Percentiles rank a stretch among this genome's conserved stretches.
Evolutionary conservation across 805 yeast species (phyloP).

Genomic region (Starmera dryadoides): DNA sequence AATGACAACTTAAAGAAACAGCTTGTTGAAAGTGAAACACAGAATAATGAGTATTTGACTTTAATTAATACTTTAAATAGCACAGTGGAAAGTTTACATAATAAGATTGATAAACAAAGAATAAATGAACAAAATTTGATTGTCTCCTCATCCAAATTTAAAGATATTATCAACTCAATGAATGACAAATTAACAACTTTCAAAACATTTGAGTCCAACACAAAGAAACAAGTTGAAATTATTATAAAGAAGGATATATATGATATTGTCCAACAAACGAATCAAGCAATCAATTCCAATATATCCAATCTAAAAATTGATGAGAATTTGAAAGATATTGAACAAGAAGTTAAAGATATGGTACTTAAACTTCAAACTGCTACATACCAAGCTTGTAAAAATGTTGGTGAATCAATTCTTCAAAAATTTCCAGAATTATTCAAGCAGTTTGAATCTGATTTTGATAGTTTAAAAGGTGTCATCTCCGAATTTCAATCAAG

Average conservation of each 20-base stretch:
- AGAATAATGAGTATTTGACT: conserved; percentile 15
- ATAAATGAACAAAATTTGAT: conserved; percentile 24
- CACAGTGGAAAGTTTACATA: conserved; percentile 19
- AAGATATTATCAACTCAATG: conserved; percentile 21
- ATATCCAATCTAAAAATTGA: neutral
- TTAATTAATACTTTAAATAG: conserved; percentile 19
- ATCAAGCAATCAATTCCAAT: neutral
- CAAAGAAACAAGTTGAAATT: conserved; percentile 10
- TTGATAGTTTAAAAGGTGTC: conserved; percentile 5
- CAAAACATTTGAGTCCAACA: conserved; percentile 14
- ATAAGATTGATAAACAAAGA: conserved; percentile 23
- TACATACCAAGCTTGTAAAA: conserved; percentile 16
- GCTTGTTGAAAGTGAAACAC: conserved; percentile 13
- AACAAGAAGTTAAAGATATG: conserved; percentile 9
- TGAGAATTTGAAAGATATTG: conserved; percentile 4
- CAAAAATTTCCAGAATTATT: conserved; percentile 16
- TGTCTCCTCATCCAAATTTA: conserved; percentile 25
- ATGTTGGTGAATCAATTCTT: conserved; percentile 14
- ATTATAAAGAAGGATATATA: conserved; percentile 7
- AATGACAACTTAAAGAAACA: conserved; percentile 21
- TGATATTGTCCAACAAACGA: conserved; percentile 2
- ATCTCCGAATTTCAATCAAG: conserved; percentile 5
- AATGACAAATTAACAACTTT: conserved; percentile 20
- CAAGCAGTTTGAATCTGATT: conserved; percentile 11
- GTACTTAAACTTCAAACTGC: conserved; percentile 9